Evolutionary conservation across 345 rosid species (phyloP), one percentile per base, ranked within the genome.

Genomic region (Linum trigynum): DNA sequence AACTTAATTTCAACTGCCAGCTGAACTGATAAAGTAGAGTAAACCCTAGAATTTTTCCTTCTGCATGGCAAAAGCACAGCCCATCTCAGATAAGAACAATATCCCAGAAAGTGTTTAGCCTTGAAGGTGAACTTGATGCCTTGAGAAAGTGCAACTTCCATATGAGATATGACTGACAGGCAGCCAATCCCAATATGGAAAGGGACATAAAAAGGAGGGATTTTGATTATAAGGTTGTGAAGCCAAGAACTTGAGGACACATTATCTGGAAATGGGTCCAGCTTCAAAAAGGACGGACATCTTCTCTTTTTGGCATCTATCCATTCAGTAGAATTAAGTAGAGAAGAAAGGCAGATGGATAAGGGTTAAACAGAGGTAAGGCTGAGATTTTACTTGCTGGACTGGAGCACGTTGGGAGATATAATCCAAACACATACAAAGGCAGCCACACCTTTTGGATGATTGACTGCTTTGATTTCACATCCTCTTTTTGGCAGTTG

Each of bases 361-460:
- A 50, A 5, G 38, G 38, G 35, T 42, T 59, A 7, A 55, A 35
- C 35, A 11, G 55, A 38, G 57, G 40, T 42, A 66, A 67, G 81
- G 76, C 67, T 63, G 76, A 67, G 69, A 74, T 62, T 78, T 57
- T 65, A 38, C 64, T 61, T 61, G 51, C 57, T 61, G 77, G 77
- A 66, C 67, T 57, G 67, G 42, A 62, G 77, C 60, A 53, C 6
- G 39, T 63, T 48, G 56, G 58, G 64, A 68, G 63, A 71, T 67
- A 57, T 7, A 32, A 69, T 76, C 73, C 79, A 72, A 73, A 66
- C 67, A 74, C 51, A 73, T 69, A 45, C 40, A 60, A 39, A 59
- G 38, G 2, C 23, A 67, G 57, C 69, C 65, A 23, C 65, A 67
- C 75, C 69, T 79, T 48, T 78, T 71, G 55, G 40, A 60, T 38